Percentiles rank a stretch among this genome's conserved stretches.
phyloP scores from a whole-genome alignment of 495 filamentous ascomycete genomes.

The Evernia prunastri region DNA sequence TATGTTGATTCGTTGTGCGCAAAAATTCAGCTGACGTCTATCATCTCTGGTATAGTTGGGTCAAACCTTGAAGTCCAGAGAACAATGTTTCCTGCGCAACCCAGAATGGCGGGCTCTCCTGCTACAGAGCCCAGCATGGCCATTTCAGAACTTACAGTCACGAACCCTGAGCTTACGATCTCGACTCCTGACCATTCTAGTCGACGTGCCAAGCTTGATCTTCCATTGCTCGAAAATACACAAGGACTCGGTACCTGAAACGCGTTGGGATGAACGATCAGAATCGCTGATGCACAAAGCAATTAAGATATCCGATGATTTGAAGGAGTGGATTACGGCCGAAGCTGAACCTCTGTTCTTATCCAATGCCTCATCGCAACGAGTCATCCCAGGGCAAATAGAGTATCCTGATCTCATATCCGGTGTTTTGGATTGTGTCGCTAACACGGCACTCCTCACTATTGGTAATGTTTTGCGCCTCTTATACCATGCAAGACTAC shows the following conservation, averaged over 20 bases:
- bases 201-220: constrained; percentile 1
- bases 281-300: constrained; percentile 1
- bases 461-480: background rate
- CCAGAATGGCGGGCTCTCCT: constrained; percentile 7
- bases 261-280: background rate
- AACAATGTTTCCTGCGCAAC: constrained; percentile 10
- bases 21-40: background rate
- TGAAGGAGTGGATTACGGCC: background rate
- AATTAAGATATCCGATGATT: background rate
- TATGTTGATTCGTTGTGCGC: too few species aligned
- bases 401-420: background rate
- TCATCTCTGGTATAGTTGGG: background rate
- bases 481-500: background rate
- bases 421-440: constrained; percentile 11
- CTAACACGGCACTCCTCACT: constrained; percentile 2
- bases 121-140: background rate
- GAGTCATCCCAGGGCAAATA: background rate
- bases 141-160: constrained; percentile 10
- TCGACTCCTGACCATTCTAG: constrained; percentile 1
- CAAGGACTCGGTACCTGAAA: background rate
- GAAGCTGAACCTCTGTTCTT: background rate
- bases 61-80: constrained; percentile 7
- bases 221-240: background rate
- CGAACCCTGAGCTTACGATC: background rate
- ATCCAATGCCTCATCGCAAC: background rate